Evolutionary conservation across 78 protist species (phyloP), one percentile per base, ranked within the genome.

Genomic region (Protostelium mycophagum): DNA sequence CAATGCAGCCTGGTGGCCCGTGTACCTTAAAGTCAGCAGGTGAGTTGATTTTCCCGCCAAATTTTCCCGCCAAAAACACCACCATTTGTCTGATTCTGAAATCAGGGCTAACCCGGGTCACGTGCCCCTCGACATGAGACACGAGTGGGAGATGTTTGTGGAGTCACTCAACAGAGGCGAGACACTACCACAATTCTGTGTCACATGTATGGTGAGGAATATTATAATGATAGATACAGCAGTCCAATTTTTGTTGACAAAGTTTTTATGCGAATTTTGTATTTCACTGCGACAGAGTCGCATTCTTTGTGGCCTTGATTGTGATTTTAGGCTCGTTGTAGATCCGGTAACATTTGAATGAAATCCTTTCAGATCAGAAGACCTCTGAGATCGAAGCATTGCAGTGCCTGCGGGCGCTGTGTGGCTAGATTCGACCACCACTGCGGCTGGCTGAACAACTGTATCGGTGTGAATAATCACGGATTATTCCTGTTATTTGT

Each of bases 381-480:
- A 83, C 96, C 96, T 73, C 86, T 94, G 36, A 31, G 96, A 87
- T 37, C 96, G 28, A 91, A 89, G 89, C 96, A 94, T 88, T 94
- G 96, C 38, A 38, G 91, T 86, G 90, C 95, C 10, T 94, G 96
- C 87, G 91, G 73, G n/a, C 36, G 88, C 38, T 94, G 94, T 73
- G 92, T 91, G 5, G 94, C 96, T 37, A 91, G 94, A 84, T 95
- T 95, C 90, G 96, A 95, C 38, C 96, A 95, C 89, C 96, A 95
- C 85, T 95, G 96, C 73, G 88, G 39, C 35, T 95, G 96, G 96
- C 88, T 95, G 1, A 92, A 95, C 89, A 95, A 92, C 87, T 95
- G 96, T 91, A 94, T 95, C 83, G 96, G 96, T 28, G 93, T 87
- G 38, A 83, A 39, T 34, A 95, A 95, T 85, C 91, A 92, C 90